Evolutionary conservation across 148 eudicot species (phyloP).

Genomic region (Silene uniflora): DNA sequence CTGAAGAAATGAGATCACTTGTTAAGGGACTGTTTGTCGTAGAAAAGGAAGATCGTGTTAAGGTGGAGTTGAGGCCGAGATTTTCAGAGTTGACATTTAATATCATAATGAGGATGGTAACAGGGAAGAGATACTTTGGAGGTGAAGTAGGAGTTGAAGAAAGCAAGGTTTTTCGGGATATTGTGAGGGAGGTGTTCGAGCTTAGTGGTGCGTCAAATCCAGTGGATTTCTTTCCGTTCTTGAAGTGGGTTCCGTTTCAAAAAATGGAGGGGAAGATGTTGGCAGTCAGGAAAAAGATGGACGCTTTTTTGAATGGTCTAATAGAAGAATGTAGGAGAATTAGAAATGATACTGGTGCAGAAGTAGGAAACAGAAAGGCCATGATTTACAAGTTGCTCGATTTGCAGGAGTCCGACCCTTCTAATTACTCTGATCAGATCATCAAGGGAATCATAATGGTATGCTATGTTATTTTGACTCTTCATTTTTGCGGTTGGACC

Average conservation of each 20-base stretch:
- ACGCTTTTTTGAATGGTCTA: constrained; percentile 26
- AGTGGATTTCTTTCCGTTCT: constrained; percentile 34
- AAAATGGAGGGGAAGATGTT: constrained; percentile 32
- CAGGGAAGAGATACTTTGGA: constrained; percentile 39
- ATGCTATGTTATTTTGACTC: neutral
- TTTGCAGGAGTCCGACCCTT: constrained; percentile 35
- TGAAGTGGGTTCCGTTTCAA: constrained; percentile 32
- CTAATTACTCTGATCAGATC: constrained; percentile 27
- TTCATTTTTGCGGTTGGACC: neutral
- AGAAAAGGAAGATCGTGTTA: neutral
- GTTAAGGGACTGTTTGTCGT: constrained; percentile 20
- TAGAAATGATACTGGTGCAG: neutral
- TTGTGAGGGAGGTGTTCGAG: constrained; percentile 20
- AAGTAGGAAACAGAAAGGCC: constrained; percentile 11
- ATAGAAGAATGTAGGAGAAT: constrained; percentile 22
- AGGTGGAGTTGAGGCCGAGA: constrained; percentile 31
- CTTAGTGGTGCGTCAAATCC: constrained; percentile 21
- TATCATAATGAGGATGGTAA: constrained; percentile 32
- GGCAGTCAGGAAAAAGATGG: constrained; percentile 17
- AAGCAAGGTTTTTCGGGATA: constrained; percentile 14
- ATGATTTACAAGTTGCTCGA: constrained; percentile 30
- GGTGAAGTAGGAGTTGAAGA: constrained; percentile 9
- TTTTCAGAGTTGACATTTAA: constrained; percentile 37
- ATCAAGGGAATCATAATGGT: constrained; percentile 46
- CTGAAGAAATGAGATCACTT: constrained; percentile 29